phyloP scores from a whole-genome alignment of 805 yeast species.

The Yamadazyma endophytica region DNA sequence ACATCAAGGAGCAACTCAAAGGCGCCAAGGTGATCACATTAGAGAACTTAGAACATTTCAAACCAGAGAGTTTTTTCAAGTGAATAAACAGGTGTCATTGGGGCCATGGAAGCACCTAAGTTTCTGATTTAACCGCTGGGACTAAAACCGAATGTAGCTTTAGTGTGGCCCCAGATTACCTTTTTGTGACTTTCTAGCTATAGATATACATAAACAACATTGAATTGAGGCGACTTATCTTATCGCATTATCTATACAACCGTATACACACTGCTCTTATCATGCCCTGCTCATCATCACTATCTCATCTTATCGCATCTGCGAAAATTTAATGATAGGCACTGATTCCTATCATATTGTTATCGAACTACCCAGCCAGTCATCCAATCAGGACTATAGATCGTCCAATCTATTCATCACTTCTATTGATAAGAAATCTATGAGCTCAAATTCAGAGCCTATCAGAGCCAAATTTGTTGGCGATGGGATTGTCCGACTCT shows the following conservation, averaged over 20 bases:
- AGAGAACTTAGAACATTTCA: too few species aligned
- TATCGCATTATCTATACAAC: too few species aligned
- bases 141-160: too few species aligned
- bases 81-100: too few species aligned
- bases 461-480: conserved; percentile 65
- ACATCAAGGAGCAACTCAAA: conserved; percentile 35
- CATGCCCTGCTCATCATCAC: not conserved
- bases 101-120: too few species aligned
- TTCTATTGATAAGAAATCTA: conserved; percentile 18
- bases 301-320: not conserved
- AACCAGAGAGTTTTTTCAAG: too few species aligned
- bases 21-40: conserved; percentile 51
- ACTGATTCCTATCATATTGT: conserved; percentile 37
- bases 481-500: conserved; percentile 68
- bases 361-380: conserved; percentile 18
- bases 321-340: conserved; percentile 35
- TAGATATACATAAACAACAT: too few species aligned
- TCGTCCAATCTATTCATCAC: conserved; percentile 25
- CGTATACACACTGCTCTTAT: too few species aligned
- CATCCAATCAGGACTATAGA: conserved; percentile 25
- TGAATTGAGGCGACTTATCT: too few species aligned
- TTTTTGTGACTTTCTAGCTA: too few species aligned
- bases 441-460: conserved; percentile 38
- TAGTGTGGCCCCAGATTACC: too few species aligned
- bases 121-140: too few species aligned